phyloP scores from a whole-genome alignment of 2,329 filamentous ascomycete species.

The Cladosporium sp. region DNA sequence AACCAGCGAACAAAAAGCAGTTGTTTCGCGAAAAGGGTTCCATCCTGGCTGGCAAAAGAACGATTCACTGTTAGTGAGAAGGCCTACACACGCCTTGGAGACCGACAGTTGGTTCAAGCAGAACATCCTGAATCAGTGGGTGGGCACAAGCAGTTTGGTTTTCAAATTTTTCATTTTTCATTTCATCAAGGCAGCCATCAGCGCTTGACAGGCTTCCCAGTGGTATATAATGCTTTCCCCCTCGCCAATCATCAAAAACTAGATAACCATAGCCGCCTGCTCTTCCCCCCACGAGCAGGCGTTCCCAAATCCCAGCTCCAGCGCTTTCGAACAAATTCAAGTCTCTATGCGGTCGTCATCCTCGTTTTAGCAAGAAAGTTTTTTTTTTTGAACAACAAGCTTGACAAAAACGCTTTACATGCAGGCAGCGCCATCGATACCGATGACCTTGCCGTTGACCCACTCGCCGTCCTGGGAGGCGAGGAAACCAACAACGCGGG shows the following conservation, averaged over 20 bases:
- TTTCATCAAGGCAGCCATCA: conserved; percentile 4
- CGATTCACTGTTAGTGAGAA: too few relatives aligned
- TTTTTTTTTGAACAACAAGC: too few relatives aligned
- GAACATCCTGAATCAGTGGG: not conserved
- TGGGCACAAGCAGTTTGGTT: not conserved
- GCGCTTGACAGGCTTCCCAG: conserved; percentile 6
- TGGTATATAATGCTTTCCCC: conserved; percentile 7
- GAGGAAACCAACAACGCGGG: conserved; percentile 60
- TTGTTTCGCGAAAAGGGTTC: too few relatives aligned
- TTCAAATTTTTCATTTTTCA: conserved; percentile 2
- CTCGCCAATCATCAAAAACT: not conserved
- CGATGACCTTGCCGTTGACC: conserved; percentile 53
- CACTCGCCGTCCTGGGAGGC: conserved; percentile 55
- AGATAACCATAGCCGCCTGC: not conserved
- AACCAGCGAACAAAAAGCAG: too few relatives aligned
- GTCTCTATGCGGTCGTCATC: not conserved
- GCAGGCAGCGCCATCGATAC: conserved; percentile 40
- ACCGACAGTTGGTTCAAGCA: too few relatives aligned
- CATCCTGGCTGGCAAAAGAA: too few relatives aligned
- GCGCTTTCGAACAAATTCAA: too few relatives aligned
- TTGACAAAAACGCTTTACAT: conserved; percentile 27
- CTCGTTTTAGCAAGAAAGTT: not conserved
- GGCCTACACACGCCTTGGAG: too few relatives aligned
- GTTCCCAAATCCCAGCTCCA: conserved; percentile 4
- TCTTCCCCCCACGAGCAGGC: not conserved